Evolutionary conservation across 257 asterid species (phyloP).

Genomic region (Primulina tabacum): DNA sequence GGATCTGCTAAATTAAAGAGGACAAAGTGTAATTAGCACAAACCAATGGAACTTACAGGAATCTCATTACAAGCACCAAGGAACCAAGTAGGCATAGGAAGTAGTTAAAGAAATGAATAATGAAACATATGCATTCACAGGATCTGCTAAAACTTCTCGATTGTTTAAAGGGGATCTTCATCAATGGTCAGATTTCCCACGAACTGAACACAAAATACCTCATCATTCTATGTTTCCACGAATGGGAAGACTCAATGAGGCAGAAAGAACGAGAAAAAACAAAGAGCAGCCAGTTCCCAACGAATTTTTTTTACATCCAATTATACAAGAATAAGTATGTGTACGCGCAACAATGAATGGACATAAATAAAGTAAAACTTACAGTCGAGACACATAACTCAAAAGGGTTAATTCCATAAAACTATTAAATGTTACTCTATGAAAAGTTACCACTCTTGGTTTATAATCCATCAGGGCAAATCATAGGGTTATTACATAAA

Average conservation of each 20-base stretch:
- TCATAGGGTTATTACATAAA: too few species aligned
- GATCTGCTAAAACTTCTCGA: background rate
- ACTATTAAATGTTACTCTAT: background rate
- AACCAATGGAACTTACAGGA: background rate
- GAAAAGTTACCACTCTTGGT: background rate
- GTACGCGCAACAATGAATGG: background rate
- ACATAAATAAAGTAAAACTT: too few species aligned
- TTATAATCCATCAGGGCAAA: background rate
- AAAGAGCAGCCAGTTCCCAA: background rate
- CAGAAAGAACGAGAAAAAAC: background rate
- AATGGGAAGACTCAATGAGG: background rate
- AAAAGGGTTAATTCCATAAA: background rate
- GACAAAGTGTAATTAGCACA: background rate
- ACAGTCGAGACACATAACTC: background rate
- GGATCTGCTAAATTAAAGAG: constrained; percentile 34
- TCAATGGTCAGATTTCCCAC: background rate
- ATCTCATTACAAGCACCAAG: background rate
- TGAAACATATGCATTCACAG: background rate
- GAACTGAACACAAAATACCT: background rate
- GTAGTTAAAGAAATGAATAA: background rate
- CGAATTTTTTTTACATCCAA: background rate
- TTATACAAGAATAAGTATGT: background rate
- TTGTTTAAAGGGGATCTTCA: background rate
- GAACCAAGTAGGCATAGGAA: background rate
- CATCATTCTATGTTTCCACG: background rate